These are phyloP conservation scores for Glebionis coronaria DNA, from an alignment of 129 eudicot species.

Conservation along the genomic window DNA sequence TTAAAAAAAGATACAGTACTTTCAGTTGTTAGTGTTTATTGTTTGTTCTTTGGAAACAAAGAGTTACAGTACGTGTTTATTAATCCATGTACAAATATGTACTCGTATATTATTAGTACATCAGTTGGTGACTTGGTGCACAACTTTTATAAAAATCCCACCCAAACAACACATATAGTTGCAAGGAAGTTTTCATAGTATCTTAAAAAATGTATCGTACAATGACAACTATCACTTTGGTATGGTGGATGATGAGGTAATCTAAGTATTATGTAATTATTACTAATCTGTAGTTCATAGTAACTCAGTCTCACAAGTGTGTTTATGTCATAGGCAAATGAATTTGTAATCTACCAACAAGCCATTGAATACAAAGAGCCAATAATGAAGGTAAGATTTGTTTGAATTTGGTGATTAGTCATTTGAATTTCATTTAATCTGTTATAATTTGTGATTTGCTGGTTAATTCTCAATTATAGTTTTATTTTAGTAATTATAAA, in stretches of 20 bases:
- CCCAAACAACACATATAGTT: too few species aligned
- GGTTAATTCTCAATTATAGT: background rate
- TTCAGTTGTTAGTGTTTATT: too few species aligned
- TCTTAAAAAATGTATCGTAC: conserved; percentile 16
- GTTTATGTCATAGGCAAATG: conserved; percentile 22
- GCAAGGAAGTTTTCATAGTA: too few species aligned
- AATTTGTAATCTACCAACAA: conserved; percentile 24
- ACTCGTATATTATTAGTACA: too few species aligned
- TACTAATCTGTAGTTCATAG: background rate
- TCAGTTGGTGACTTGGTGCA: too few species aligned
- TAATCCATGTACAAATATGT: too few species aligned
- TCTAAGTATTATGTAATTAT: background rate
- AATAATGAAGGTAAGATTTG: conserved; percentile 1
- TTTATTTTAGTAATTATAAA: background rate
- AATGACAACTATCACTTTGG: conserved; percentile 31
- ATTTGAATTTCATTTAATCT: background rate
- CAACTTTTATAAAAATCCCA: too few species aligned
- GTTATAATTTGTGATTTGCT: background rate
- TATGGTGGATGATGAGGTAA: conserved; percentile 36
- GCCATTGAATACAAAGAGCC: conserved; percentile 19
- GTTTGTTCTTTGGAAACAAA: too few species aligned
- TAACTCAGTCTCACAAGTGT: background rate
- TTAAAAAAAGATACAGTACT: too few species aligned
- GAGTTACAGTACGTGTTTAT: too few species aligned
- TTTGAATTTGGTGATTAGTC: background rate